phyloP scores from a whole-genome alignment of 78 protist species.

The Dictyostelium intermedium region DNA sequence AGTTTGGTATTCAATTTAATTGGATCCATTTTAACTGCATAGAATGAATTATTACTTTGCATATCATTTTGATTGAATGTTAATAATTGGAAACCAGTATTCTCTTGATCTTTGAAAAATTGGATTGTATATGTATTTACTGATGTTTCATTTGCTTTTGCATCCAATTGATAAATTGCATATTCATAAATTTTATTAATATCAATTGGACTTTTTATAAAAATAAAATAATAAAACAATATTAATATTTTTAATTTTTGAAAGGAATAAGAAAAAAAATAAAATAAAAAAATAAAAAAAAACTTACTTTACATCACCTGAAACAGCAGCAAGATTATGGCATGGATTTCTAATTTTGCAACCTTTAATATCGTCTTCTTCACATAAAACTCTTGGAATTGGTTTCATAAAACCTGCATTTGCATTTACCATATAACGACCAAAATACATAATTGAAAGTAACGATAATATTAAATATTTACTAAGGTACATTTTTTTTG shows the following conservation, averaged over 20 bases:
- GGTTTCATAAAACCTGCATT: constrained; percentile 59
- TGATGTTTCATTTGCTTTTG: neutral
- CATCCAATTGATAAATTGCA: constrained; percentile 36
- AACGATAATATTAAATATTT: constrained; percentile 12
- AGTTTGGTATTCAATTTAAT: neutral
- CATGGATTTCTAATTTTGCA: constrained; percentile 44
- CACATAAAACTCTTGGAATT: constrained; percentile 60
- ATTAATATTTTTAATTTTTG: neutral
- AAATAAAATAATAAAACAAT: too few species aligned
- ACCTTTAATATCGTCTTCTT: neutral
- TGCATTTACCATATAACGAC: neutral
- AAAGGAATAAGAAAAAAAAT: neutral
- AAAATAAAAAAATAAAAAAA: too few species aligned
- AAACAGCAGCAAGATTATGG: neutral
- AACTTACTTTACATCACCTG: constrained; percentile 42
- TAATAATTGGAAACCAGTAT: constrained; percentile 50
- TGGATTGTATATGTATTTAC: constrained; percentile 62
- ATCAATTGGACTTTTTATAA: constrained; percentile 14
- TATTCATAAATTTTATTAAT: neutral
- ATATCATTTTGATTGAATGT: constrained; percentile 75
- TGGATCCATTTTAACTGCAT: constrained; percentile 12
- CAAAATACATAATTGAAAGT: neutral
- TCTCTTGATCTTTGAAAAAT: constrained; percentile 32
- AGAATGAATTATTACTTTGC: constrained; percentile 20
- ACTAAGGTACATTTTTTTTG: neutral